Evolutionary conservation across 768 basidiomycete genomes (phyloP).

Genomic region (Coprinopsis sp.): DNA sequence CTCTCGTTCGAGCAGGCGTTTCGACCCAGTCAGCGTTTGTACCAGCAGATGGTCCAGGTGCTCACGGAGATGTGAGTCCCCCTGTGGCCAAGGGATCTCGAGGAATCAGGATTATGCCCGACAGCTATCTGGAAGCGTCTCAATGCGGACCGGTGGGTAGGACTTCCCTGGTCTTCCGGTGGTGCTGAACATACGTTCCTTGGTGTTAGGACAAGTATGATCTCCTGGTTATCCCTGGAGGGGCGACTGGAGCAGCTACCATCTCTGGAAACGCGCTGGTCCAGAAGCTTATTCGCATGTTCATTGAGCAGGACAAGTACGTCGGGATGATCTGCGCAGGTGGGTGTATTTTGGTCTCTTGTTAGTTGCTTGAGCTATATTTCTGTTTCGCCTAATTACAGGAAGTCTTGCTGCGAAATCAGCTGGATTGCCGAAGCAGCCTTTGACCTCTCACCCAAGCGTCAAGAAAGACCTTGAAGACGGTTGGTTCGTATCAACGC

Average conservation of each 20-base stretch:
- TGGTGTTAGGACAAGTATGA: conserved; percentile 55
- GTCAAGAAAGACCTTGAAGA: conserved; percentile 56
- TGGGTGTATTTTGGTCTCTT: conserved; percentile 21
- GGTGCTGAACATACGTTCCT: not conserved
- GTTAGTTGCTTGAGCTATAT: not conserved
- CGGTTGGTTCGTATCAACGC: conserved; percentile 29
- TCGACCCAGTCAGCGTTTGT: conserved; percentile 62
- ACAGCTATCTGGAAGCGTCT: conserved; percentile 45
- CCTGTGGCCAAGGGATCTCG: conserved; percentile 62
- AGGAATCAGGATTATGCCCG: conserved; percentile 69
- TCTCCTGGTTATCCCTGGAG: conserved; percentile 71
- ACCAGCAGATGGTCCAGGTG: conserved; percentile 24
- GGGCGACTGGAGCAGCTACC: conserved; percentile 71
- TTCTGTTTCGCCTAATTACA: conserved; percentile 24
- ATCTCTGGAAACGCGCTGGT: conserved; percentile 56
- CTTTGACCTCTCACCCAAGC: conserved; percentile 75
- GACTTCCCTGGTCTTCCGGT: not conserved
- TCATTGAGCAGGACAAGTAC: conserved; percentile 46
- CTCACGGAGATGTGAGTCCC: conserved; percentile 25
- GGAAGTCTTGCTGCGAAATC: conserved; percentile 69
- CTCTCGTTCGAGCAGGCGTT: conserved; percentile 73
- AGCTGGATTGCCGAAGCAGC: conserved; percentile 54
- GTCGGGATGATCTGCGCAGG: conserved; percentile 89
- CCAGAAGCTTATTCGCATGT: conserved; percentile 58
- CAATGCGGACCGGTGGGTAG: conserved; percentile 44